Base-by-base conservation (phyloP, 345 rosid genomes). In the Ricinus communis region DNA sequence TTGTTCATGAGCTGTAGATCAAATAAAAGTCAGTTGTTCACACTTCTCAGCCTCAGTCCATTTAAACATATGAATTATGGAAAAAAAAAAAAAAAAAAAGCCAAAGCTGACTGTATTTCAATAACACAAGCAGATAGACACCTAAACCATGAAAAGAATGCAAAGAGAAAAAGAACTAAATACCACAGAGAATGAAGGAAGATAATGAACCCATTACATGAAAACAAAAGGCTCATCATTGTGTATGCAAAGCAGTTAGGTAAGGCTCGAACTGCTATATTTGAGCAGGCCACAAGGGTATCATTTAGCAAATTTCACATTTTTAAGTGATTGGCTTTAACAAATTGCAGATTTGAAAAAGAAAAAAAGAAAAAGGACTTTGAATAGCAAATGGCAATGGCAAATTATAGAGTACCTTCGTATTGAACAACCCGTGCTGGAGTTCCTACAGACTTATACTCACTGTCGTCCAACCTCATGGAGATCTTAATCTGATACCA, bases 401-500 rank as follows among this genome's bases (percentile, higher is more conserved):
- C 61, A 45, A 22, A 22, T 25, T 8, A 18, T 43, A 19, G 16
- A 77, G 43, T 77, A 93, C 98, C 97, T 87, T 91, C 98, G 83
- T 90, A 93, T 66, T 93, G 98, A 77, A 89, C 85, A 56, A 93
- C 98, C 81, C 91, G 83, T 13, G 96, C 87, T 40, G 93, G 97
- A 65, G 86, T 81, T 55, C 86, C 97, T 22, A 81, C 63, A 57
- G 83, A 74, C 49, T 76, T 40, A 54, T 73, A 30, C 52, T 82
- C 85, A 61, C 70, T 64, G 33, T 85, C 88, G 73, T 93, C 98
- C 93, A 89, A 85, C 84, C 85, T 88, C 90, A 87, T 73, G n/a
- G 91, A 86, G 75, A 90, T 82, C 75, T 90, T 93, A 61, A 93
- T 77, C 73, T 87, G 98, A 76, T 93, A 93, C 97, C 98, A 93